A percentile compares a stretch with the other conserved stretches of the same genome.
Evolutionary conservation across 805 yeast genomes (phyloP).

Genomic region (Crinitomyces ghanaensis): DNA sequence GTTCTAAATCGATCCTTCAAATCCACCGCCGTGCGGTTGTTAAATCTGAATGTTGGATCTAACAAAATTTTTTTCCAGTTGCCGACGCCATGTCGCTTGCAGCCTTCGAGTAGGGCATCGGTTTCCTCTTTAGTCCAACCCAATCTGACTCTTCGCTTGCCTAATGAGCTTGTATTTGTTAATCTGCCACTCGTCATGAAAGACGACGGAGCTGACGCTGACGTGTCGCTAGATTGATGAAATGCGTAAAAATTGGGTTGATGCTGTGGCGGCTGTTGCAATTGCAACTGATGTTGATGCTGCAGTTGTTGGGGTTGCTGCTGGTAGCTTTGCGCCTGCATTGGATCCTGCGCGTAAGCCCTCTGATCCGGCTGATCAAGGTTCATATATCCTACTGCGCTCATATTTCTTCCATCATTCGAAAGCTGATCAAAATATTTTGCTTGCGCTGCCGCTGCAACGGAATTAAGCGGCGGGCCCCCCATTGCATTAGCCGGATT

Average conservation of each 20-base stretch:
- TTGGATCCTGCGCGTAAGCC: constrained; percentile 3
- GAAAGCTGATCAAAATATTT: too few relatives aligned
- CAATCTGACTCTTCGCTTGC: constrained; percentile 27
- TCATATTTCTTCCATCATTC: too few relatives aligned
- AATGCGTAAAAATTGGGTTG: constrained; percentile 2
- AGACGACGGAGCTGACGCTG: constrained; percentile 2
- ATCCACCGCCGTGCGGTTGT: constrained; percentile 35
- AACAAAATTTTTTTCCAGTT: constrained; percentile 37
- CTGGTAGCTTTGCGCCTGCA: background rate
- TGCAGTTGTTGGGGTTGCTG: constrained; percentile 2
- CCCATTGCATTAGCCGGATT: too few relatives aligned
- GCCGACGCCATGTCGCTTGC: constrained; percentile 33
- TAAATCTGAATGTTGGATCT: constrained; percentile 30
- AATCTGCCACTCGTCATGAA: constrained; percentile 5
- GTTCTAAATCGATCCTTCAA: constrained; percentile 35
- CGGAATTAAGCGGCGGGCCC: too few relatives aligned
- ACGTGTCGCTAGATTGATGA: constrained; percentile 2
- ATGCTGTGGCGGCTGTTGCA: constrained; percentile 5
- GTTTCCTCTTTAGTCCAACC: constrained; percentile 36
- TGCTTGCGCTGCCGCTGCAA: too few relatives aligned
- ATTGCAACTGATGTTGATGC: constrained; percentile 10
- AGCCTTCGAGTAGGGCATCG: constrained; percentile 31
- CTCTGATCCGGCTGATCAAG: too few relatives aligned
- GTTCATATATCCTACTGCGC: too few relatives aligned
- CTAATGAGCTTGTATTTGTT: constrained; percentile 7